phyloP scores from a whole-genome alignment of 192 early-diverging fungal genomes.

The Rhizoclosmatium globosum region DNA sequence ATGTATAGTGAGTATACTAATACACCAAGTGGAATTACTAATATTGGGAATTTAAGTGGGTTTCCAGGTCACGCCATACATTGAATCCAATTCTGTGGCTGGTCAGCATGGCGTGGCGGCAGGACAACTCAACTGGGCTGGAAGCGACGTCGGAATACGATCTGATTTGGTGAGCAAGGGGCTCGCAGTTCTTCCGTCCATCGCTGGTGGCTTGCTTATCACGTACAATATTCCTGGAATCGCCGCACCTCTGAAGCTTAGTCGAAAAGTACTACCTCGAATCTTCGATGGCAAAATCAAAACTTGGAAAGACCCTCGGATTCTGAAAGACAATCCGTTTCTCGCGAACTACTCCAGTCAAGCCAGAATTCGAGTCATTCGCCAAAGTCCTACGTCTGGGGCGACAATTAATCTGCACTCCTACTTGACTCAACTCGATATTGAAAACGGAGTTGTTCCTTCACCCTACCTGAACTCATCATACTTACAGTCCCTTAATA shows the following conservation, averaged over 20 bases:
- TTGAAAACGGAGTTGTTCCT: neutral
- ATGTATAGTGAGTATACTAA: no score
- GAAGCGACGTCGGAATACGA: neutral
- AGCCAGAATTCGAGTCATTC: neutral
- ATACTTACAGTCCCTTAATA: neutral
- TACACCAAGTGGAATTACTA: no score
- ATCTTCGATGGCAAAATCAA: conserved; percentile 6
- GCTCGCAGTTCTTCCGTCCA: neutral
- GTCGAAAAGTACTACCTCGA: neutral
- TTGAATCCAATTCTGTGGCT: neutral
- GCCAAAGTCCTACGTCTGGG: neutral
- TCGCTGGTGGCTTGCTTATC: neutral
- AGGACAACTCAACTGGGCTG: neutral
- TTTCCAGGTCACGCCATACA: neutral
- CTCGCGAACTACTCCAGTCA: neutral
- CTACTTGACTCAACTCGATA: neutral
- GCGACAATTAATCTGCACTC: neutral
- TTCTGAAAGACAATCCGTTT: neutral
- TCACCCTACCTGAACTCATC: neutral
- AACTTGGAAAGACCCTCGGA: neutral
- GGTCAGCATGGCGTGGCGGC: neutral
- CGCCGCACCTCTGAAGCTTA: neutral
- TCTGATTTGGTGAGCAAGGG: neutral
- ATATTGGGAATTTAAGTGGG: neutral
- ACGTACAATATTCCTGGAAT: neutral